These are phyloP conservation scores for Pseudopithomyces maydicus DNA, from an alignment of 2,329 filamentous ascomycete genomes.

Conservation along the genomic window DNA sequence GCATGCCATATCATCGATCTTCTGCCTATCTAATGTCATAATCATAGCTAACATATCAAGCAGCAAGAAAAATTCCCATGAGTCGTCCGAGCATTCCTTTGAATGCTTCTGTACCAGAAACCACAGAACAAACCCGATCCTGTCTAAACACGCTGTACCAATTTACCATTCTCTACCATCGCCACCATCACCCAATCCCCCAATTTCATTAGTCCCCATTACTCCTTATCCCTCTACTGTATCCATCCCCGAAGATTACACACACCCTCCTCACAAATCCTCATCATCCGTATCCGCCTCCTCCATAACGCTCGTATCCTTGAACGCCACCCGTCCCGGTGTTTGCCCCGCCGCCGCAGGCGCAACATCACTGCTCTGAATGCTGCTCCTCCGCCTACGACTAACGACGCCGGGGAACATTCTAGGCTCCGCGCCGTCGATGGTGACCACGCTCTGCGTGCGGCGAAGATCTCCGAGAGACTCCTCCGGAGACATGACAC, in stretches of 20 bases:
- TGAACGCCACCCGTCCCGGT: conserved; percentile 17
- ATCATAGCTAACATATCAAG: no score
- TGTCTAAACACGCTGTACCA: neutral
- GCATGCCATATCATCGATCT: no score
- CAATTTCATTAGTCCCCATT: no score
- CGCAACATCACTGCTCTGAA: conserved; percentile 21
- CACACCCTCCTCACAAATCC: conserved; percentile 5
- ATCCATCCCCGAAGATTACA: neutral
- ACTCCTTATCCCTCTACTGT: neutral
- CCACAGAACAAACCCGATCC: no score
- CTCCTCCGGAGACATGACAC: conserved; percentile 18
- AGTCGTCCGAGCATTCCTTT: no score
- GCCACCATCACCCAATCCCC: neutral
- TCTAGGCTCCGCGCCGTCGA: conserved; percentile 65
- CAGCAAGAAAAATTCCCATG: no score
- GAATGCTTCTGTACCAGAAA: no score
- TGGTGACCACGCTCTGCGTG: conserved; percentile 29
- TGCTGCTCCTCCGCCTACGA: conserved; percentile 46
- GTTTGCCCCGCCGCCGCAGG: neutral
- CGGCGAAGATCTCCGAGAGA: conserved; percentile 20
- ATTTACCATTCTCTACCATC: neutral
- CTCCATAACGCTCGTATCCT: conserved; percentile 20
- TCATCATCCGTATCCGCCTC: conserved; percentile 25
- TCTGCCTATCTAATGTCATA: no score
- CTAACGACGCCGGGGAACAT: conserved; percentile 74